A percentile compares a stretch with the other conserved stretches of the same genome.
Conservation (phyloP, 1,284 basidiomycete species). For the Tilletia walkeri region DNA sequence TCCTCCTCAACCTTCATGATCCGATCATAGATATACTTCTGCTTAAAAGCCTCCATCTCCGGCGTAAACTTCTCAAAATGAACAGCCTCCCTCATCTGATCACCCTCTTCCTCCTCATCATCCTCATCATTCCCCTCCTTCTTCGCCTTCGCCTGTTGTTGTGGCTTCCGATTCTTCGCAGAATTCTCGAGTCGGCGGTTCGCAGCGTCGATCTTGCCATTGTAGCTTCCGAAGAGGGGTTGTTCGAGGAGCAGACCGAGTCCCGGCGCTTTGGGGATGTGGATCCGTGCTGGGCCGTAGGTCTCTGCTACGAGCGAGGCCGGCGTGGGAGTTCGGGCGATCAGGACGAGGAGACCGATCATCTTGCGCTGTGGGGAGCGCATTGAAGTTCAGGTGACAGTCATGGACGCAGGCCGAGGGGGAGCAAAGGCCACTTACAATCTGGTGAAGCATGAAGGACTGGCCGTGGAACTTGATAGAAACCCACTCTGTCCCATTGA, state of each 20-base stretch:
- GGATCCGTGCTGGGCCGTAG: slow-evolving; percentile 69
- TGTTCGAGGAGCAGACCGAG: slow-evolving; percentile 91
- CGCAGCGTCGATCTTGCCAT: slow-evolving; percentile 62
- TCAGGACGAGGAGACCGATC: slow-evolving; percentile 80
- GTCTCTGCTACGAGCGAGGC: slow-evolving; percentile 56
- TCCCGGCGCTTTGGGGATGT: slow-evolving; percentile 93
- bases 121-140: slow-evolving; percentile 23
- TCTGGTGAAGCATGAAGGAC: slow-evolving; percentile 97
- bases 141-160: slow-evolving; percentile 18
- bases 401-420: neutral
- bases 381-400: neutral
- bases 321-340: slow-evolving; percentile 41
- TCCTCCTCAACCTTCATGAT: slow-evolving; percentile 70
- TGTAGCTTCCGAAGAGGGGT: slow-evolving; percentile 80
- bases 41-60: slow-evolving; percentile 49
- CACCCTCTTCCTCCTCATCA: slow-evolving; percentile 25
- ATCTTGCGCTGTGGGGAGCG: slow-evolving; percentile 73
- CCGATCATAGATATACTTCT: slow-evolving; percentile 50
- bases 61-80: slow-evolving; percentile 28
- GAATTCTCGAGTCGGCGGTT: slow-evolving; percentile 30
- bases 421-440: slow-evolving; percentile 57
- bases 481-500: slow-evolving; percentile 92
- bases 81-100: slow-evolving; percentile 29
- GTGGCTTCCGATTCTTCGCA: neutral
- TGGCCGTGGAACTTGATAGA: slow-evolving; percentile 91